Base-by-base conservation (phyloP, 306 rosid species). In the Malus fusca region DNA sequence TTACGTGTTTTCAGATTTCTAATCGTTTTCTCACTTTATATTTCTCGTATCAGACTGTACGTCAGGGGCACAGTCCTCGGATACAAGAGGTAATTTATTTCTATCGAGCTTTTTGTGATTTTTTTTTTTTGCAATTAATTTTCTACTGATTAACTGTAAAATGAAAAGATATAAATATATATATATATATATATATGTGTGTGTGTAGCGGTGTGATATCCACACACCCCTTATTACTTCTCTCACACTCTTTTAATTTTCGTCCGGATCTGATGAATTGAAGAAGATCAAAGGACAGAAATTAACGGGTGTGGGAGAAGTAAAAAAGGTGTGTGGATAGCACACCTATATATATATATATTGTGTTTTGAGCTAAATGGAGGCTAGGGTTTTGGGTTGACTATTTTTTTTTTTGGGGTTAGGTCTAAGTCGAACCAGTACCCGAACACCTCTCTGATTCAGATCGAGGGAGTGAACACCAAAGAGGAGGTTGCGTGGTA, bases 391-490 rank as follows among this genome's bases (percentile, higher is more conserved):
- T 76, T n/a, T 67, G 66, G 52, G 44, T 30, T 73, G 59, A 72
- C 15, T 48, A 12, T 22, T 63, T 4, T 72, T 74, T 74, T 83
- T 78, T 51, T 37, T 37, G 9, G 55, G 72, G 66, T 74, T 78
- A 94, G 98, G 84, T 91, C 97, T 55, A 94, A 94, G 79, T 91
- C 97, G 35, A 94, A 94, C 79, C 97, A 94, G 78, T 94, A 94
- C 68, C 98, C 98, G 5, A 91, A 80, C 85, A 87, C 92, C 11
- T 94, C 98, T 6, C 79, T 91, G 51, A 63, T 94, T 76, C 97
- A 94, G 87, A 84, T 94, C 9, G 96, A 93, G 82, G 97, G 98
- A 31, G 98, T 93, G 78, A 91, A 91, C 84, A 87, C 98, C n/a
- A 88, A 90, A 82, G 98, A 93, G 73, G 98, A 93, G 80, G 98